phyloP scores from a whole-genome alignment of 1,284 basidiomycete genomes.

The Puccinia triticina region DNA sequence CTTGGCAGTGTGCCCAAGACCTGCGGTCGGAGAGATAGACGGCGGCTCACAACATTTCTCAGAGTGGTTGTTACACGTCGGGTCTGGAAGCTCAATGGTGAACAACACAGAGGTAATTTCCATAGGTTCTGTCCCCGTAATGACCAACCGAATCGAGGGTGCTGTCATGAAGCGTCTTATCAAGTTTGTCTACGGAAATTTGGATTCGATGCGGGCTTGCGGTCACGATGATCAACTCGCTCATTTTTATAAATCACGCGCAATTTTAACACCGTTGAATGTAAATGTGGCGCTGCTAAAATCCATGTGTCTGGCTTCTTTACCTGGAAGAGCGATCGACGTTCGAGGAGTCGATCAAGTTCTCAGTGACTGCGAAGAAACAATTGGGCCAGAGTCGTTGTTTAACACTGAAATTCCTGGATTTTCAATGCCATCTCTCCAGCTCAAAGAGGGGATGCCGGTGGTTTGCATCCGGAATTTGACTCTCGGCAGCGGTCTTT shows the following conservation, averaged over 20 bases:
- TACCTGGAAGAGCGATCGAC: not conserved
- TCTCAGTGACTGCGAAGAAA: not conserved
- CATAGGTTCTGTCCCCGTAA: not conserved
- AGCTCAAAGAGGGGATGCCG: conserved; percentile 8
- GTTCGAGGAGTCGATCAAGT: not conserved
- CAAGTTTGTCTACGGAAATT: no score
- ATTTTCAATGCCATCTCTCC: not conserved
- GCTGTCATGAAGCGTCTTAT: no score
- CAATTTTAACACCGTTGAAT: no score
- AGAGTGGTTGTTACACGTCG: not conserved
- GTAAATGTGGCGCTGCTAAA: no score
- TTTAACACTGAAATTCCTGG: not conserved
- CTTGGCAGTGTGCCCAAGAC: no score
- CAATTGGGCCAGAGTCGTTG: not conserved
- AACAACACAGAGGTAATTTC: not conserved
- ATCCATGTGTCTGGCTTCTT: no score
- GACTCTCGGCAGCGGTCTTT: not conserved
- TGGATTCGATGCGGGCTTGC: no score
- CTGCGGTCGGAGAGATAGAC: no score
- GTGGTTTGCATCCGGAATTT: conserved; percentile 3
- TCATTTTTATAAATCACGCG: no score
- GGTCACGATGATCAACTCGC: no score
- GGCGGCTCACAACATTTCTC: not conserved
- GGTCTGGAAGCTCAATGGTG: not conserved
- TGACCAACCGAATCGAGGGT: no score